Base-by-base conservation (phyloP, 768 basidiomycete genomes). In the Macrolepiota dolichaula region DNA sequence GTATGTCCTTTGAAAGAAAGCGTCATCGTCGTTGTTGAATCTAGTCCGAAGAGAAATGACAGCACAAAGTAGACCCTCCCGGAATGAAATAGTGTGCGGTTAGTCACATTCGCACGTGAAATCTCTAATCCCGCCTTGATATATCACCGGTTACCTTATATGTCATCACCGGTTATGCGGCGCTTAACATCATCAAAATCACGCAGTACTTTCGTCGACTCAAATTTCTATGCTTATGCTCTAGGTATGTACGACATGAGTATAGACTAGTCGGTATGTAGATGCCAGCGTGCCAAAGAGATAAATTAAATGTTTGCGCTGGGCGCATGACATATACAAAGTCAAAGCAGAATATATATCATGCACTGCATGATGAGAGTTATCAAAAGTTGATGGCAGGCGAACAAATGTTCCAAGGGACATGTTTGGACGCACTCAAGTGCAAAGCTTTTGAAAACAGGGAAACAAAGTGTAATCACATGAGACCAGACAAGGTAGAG, bases 1-100 rank as follows among this genome's bases (percentile, higher is more conserved):
- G 91, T 94, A 57, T 96, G 91, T 59, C 87, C 87, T 74, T 90
- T 86, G 81, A 94, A 96, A 2, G 88, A 90, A 10, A 88, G 74
- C 59, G 82, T 74, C 84, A 85, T 85, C 53, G 32, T 56, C 69
- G 19, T 32, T 32, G 29, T 60, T 25, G 47, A 49, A 27, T 59
- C 46, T 51, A 32, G 47, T 51, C 35, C 57, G 49, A 50, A 57
- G 60, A 11, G 13, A 53, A 37, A 62, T 24, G 37, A 40, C 47
- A 19, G 24, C 9, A 11, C 32, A 19, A 54, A 54, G 36, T 22
- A 13, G 36, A 24, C 19, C 47, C 25, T n/a, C 15, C 25, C 19
- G 42, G 42, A 19, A 24, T 49, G 47, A 49, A 56, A 32, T 46
- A 32, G 27, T 54, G 17, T 44, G n/a, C 22, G n/a, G 36, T 2